A percentile compares a stretch with the other conserved stretches of the same genome.
phyloP scores from a whole-genome alignment of 805 yeast genomes.

The Metschnikowia continentalis region DNA sequence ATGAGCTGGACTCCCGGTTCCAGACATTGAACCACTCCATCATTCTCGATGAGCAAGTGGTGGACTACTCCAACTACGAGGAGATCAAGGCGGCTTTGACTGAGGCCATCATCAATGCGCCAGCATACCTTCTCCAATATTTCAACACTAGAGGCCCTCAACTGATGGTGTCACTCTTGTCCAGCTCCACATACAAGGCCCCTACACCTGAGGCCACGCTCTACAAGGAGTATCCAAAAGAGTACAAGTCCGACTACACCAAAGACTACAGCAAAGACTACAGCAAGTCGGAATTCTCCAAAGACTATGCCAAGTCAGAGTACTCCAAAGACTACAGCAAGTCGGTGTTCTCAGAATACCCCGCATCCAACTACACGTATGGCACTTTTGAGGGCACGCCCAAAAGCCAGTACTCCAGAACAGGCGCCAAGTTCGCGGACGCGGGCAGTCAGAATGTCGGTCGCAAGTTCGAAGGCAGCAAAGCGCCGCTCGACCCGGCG shows the following conservation, averaged over 20 bases:
- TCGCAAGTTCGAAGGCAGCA: background rate
- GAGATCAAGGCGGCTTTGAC: conserved; percentile 11
- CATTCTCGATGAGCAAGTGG: background rate
- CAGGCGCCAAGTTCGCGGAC: background rate
- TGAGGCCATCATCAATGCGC: conserved; percentile 10
- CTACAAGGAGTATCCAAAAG: background rate
- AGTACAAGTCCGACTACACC: background rate
- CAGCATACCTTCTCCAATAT: conserved; percentile 11
- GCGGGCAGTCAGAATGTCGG: conserved; percentile 1
- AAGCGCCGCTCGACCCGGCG: conserved; percentile 6
- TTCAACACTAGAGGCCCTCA: conserved; percentile 15
- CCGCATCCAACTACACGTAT: conserved; percentile 5
- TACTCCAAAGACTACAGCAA: background rate
- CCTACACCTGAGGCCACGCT: background rate
- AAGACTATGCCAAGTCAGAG: background rate
- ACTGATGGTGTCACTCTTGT: conserved; percentile 7
- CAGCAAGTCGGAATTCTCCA: background rate
- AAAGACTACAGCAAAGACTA: background rate
- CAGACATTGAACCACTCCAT: conserved; percentile 21
- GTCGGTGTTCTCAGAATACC: conserved; percentile 7
- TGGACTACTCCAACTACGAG: conserved; percentile 6
- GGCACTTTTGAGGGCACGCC: background rate
- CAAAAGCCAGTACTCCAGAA: background rate
- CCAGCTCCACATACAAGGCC: conserved; percentile 1
- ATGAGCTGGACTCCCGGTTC: conserved; percentile 18